Conservation (phyloP, 1,284 basidiomycete species). For the Cryptococcus amylolentus region DNA sequence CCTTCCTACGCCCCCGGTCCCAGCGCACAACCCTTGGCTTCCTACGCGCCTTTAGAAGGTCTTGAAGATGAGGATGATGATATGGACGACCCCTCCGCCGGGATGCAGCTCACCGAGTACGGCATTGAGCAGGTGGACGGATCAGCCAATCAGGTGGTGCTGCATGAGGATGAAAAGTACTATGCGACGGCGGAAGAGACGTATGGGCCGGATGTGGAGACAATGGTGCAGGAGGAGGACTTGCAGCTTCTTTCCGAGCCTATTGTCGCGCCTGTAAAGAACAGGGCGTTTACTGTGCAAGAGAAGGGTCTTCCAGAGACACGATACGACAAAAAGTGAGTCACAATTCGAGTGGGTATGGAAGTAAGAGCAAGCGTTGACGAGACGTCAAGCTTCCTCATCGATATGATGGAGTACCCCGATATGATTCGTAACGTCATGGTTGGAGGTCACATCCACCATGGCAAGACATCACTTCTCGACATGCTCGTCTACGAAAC, state of each 20-base stretch:
- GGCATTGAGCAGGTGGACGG: constrained; percentile 45
- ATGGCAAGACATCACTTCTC: constrained; percentile 94
- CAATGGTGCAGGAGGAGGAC: constrained; percentile 97
- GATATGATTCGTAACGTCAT: constrained; percentile 95
- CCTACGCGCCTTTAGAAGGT: constrained; percentile 48
- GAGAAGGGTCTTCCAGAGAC: constrained; percentile 92
- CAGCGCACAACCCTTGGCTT: constrained; percentile 16
- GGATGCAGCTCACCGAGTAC: constrained; percentile 44
- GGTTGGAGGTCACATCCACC: constrained; percentile 91
- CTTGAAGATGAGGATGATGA: constrained; percentile 45
- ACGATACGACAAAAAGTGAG: constrained; percentile 87
- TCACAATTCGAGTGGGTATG: constrained; percentile 10
- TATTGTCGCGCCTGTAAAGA: constrained; percentile 91
- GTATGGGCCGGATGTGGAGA: constrained; percentile 92
- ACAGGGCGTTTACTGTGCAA: constrained; percentile 84
- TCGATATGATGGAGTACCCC: constrained; percentile 87
- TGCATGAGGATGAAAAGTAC: constrained; percentile 98
- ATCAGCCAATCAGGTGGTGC: constrained; percentile 68
- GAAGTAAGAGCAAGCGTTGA: constrained; percentile 2
- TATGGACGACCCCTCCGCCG: constrained; percentile 37
- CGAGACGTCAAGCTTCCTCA: constrained; percentile 64
- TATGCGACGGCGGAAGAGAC: constrained; percentile 89
- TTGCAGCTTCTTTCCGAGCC: constrained; percentile 92
- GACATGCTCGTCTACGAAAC: constrained; percentile 98
- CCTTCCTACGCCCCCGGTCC: constrained; percentile 33